Evolutionary conservation across 2,329 filamentous ascomycete species (phyloP).

Genomic region (Cladobotryum mycophilum): DNA sequence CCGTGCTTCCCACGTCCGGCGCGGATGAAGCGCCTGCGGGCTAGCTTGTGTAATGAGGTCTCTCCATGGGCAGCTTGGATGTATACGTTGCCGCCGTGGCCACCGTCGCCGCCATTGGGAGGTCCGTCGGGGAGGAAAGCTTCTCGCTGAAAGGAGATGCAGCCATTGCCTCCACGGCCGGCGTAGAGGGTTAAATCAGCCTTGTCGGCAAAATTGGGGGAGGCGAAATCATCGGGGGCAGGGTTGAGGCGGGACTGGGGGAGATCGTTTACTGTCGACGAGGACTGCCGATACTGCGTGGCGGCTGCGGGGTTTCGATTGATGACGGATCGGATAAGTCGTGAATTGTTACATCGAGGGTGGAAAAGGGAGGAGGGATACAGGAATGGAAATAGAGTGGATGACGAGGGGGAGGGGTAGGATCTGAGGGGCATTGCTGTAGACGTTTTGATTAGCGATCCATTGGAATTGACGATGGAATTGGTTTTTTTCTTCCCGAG

Average conservation of each 20-base stretch:
- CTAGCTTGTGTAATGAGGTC: conserved; percentile 88
- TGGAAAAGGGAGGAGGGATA: conserved; percentile 43
- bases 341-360: conserved; percentile 17
- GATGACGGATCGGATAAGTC: conserved; percentile 16
- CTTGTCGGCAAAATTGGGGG: conserved; percentile 80
- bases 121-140: conserved; percentile 85
- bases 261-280: conserved; percentile 30
- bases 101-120: conserved; percentile 90
- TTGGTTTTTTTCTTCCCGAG: too few relatives aligned
- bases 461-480: too few relatives aligned
- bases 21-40: conserved; percentile 66
- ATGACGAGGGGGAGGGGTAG: conserved; percentile 15
- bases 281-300: conserved; percentile 10
- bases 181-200: conserved; percentile 72
- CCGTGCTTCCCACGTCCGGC: conserved; percentile 73
- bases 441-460: background rate
- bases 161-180: conserved; percentile 81
- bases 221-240: conserved; percentile 73
- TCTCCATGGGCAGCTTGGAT: conserved; percentile 89
- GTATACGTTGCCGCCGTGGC: conserved; percentile 84
- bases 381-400: conserved; percentile 35
- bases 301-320: conserved; percentile 1
- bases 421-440: conserved; percentile 21
- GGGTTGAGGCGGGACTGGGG: conserved; percentile 66
- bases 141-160: conserved; percentile 88